Conservation (phyloP, 164 flowering plant genomes). For the Piper longum region DNA sequence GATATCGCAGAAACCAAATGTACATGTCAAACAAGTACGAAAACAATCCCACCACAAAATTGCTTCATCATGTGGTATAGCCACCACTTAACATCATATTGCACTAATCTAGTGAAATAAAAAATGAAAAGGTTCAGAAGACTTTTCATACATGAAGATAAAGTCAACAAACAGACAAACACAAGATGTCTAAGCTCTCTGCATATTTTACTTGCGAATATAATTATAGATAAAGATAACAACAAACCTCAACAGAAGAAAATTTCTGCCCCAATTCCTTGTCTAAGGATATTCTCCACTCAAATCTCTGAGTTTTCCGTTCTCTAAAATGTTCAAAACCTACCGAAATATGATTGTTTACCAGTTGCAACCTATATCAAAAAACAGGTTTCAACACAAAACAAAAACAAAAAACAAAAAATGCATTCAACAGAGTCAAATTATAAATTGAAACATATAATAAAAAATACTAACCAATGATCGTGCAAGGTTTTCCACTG, state of each 20-base stretch:
- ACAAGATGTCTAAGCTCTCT: background rate
- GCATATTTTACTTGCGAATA: background rate
- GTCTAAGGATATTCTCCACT: slow-evolving; percentile 26
- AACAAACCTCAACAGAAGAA: slow-evolving; percentile 27
- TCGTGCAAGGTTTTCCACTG: slow-evolving; percentile 59
- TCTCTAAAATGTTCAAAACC: slow-evolving; percentile 41
- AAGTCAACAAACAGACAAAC: too few species aligned
- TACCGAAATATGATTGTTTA: slow-evolving; percentile 40
- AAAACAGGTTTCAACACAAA: background rate
- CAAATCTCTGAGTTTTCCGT: slow-evolving; percentile 18
- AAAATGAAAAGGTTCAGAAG: background rate
- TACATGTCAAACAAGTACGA: background rate
- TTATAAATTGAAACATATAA: background rate
- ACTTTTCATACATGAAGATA: too few species aligned
- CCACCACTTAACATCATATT: background rate
- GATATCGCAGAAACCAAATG: too few species aligned
- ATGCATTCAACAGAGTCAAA: background rate
- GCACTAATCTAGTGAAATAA: slow-evolving; percentile 3
- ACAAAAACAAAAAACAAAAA: background rate
- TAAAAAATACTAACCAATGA: slow-evolving; percentile 46
- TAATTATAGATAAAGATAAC: background rate
- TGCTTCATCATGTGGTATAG: background rate
- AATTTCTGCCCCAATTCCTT: slow-evolving; percentile 37
- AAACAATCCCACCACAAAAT: background rate
- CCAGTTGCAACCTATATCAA: slow-evolving; percentile 47